Evolutionary conservation across 805 yeast species (phyloP).

Genomic region (Yamadazyma takamatsuzukensis): DNA sequence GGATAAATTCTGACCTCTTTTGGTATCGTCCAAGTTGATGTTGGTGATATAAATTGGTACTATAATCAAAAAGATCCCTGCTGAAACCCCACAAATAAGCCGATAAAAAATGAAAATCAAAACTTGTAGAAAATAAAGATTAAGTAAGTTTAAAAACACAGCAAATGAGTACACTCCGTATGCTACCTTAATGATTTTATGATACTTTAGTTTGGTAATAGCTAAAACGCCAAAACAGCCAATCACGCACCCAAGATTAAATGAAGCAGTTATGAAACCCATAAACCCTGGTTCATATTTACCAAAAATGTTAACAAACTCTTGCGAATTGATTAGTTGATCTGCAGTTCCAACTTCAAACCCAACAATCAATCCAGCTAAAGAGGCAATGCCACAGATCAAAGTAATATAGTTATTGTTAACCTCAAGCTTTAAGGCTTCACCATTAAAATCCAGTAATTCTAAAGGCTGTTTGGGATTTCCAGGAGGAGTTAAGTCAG

Average conservation of each 20-base stretch:
- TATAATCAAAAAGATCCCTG: conserved; percentile 20
- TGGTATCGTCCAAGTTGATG: conserved; percentile 11
- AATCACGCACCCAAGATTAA: conserved; percentile 21
- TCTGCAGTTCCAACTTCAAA: conserved; percentile 14
- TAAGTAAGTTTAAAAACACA: conserved; percentile 7
- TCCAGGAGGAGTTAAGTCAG: too few relatives aligned
- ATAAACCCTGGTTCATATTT: background rate
- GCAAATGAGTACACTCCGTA: conserved; percentile 18
- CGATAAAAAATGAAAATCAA: conserved; percentile 9
- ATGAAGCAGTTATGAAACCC: conserved; percentile 11
- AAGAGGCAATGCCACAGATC: conserved; percentile 5
- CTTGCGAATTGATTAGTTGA: conserved; percentile 3
- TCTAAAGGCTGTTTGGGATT: too few relatives aligned
- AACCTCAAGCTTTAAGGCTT: too few relatives aligned
- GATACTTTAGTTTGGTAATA: conserved; percentile 9
- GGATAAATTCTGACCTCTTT: conserved; percentile 16
- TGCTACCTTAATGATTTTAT: conserved; percentile 11
- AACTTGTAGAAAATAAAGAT: conserved; percentile 3
- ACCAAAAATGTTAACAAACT: conserved; percentile 4
- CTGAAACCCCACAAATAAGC: conserved; percentile 9
- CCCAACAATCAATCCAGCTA: conserved; percentile 9
- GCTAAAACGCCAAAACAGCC: conserved; percentile 16
- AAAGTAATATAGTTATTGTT: conserved; percentile 4
- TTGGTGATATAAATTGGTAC: conserved; percentile 22
- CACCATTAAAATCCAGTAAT: too few relatives aligned